phyloP scores from a whole-genome alignment of 306 rosid genomes.

The Biancaea sappan region DNA sequence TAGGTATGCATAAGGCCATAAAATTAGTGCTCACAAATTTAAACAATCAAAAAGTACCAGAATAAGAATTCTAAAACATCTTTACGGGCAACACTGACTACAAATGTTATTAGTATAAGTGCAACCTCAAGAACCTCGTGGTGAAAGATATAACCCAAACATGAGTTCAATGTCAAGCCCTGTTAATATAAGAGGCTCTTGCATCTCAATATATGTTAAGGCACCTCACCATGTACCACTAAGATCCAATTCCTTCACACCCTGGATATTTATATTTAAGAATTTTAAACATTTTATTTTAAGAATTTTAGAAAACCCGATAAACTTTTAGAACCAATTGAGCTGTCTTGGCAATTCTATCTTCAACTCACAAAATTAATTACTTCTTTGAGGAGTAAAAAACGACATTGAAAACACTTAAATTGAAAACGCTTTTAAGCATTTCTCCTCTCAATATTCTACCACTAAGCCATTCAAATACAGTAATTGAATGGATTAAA shows the following conservation, averaged over 20 bases:
- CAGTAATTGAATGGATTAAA: slow-evolving; percentile 24
- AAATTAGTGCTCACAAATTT: background rate
- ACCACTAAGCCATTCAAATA: background rate
- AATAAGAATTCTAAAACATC: background rate
- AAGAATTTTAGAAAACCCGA: background rate
- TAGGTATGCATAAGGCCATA: background rate
- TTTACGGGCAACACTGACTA: background rate
- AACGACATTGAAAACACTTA: no score
- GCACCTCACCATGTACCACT: background rate
- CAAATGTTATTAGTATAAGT: background rate
- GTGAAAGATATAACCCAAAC: background rate
- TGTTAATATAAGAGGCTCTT: no score
- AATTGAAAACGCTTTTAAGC: background rate
- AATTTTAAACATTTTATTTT: background rate
- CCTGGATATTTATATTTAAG: background rate
- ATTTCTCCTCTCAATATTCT: background rate
- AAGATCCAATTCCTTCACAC: background rate
- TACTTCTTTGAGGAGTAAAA: background rate
- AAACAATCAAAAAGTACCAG: background rate
- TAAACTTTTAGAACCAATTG: background rate
- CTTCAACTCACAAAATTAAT: background rate
- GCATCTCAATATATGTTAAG: background rate
- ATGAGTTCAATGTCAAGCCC: background rate
- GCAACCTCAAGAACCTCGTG: background rate
- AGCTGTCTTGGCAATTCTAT: background rate